These are phyloP conservation scores for Castanea mollissima DNA, from an alignment of 306 rosid genomes.

Conservation along the genomic window DNA sequence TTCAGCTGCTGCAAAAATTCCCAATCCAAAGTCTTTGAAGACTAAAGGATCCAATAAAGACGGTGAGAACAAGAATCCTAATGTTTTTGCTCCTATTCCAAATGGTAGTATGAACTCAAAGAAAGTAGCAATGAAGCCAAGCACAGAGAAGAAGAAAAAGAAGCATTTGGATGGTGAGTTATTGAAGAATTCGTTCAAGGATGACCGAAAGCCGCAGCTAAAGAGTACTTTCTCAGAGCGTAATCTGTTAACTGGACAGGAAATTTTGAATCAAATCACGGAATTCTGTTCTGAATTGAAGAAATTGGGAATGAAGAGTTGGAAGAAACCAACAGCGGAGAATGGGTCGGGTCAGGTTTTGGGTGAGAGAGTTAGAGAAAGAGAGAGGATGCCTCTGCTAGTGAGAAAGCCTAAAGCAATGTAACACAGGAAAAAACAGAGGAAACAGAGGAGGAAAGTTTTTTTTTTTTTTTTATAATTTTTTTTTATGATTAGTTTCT, in stretches of 20 bases:
- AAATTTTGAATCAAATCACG: slow-evolving; percentile 46
- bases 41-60: slow-evolving; percentile 20
- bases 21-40: slow-evolving; percentile 14
- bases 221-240: slow-evolving; percentile 49
- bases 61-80: slow-evolving; percentile 51
- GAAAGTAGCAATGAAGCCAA: slow-evolving; percentile 23
- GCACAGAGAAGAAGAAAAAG: slow-evolving; percentile 7
- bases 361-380: slow-evolving; percentile 15
- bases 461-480: background rate
- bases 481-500: background rate
- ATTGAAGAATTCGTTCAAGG: slow-evolving; percentile 18
- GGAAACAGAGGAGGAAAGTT: background rate
- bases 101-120: slow-evolving; percentile 14
- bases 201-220: slow-evolving; percentile 24
- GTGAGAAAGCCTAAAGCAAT: slow-evolving; percentile 21
- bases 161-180: slow-evolving; percentile 12
- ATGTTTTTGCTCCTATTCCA: slow-evolving; percentile 20
- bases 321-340: slow-evolving; percentile 32
- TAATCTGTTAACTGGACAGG: slow-evolving; percentile 43
- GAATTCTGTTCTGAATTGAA: slow-evolving; percentile 48
- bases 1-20: slow-evolving; percentile 14
- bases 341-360: slow-evolving; percentile 19
- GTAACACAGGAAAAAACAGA: background rate
- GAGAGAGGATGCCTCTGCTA: slow-evolving; percentile 40
- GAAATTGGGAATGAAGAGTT: slow-evolving; percentile 41